Base-by-base conservation (phyloP, 257 asterid genomes). In the Knoxia roxburghii region DNA sequence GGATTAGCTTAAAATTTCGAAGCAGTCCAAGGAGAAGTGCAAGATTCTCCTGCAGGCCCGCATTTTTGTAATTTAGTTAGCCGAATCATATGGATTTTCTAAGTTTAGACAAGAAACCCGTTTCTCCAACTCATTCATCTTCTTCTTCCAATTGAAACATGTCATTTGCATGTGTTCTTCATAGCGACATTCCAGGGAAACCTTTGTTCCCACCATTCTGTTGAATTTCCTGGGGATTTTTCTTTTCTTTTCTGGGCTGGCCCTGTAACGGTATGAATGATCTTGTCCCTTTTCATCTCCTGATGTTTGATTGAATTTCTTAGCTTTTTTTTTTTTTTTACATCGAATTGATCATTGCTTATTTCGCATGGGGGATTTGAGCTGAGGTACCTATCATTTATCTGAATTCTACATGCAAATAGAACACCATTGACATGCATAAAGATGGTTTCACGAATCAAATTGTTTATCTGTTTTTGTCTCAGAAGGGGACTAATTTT, bases 151-250 rank as follows among this genome's bases (percentile, higher is more conserved):
- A 39, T 54, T 15, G 24, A 17, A 27, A 12, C 32, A 55, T 55
- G 39, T 43, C 52, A 30, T 56, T 37, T 57, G 55, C 55, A 68
- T 68, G 57, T 45, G 14, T 57, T 57, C 46, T 68, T 56, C 43
- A 41, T 41, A 24, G 57, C 65, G 65, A 68, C 29, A 24, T 26
- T 68, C 20, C 64, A 18, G 65, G 54, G 64, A 67, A 26, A 21
- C 32, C 65, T 43, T 18, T 11, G 51, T 26, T 37, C 41, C 9
- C 41, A 33, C 27, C 37, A 27, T 10, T 23, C 48, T 17, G 49
- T 23, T 54, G n/a, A 12, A 54, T 53, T 18, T 43, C 65, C 58
- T 56, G 48, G n/a, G 39, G 27, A 23, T 23, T 60, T 41, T 6
- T n/a, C 20, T 32, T 10, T 29, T 54, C 32, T 17, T 2, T 30